Conservation (phyloP, 2,329 filamentous ascomycete genomes). For the Arachnomyces sp. region DNA sequence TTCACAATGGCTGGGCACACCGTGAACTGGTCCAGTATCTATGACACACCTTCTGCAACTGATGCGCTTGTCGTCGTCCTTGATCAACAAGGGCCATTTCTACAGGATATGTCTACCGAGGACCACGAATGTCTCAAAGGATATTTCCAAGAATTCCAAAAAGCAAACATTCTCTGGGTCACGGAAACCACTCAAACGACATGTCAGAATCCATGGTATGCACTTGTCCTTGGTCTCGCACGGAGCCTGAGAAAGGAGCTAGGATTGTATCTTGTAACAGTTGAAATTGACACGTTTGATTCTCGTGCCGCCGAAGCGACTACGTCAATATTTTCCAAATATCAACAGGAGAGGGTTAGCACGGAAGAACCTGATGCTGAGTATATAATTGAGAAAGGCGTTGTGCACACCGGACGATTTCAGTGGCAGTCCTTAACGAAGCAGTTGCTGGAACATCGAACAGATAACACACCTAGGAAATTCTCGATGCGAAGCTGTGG, state of each 20-base stretch:
- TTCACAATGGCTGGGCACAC: neutral
- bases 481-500: too few species aligned
- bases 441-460: too few species aligned
- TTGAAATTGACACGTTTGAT: slow-evolving; percentile 3
- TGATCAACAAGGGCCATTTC: slow-evolving; percentile 27
- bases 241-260: slow-evolving; percentile 5
- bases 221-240: slow-evolving; percentile 2
- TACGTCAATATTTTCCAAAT: too few species aligned
- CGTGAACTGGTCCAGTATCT: neutral
- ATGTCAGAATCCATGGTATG: slow-evolving; percentile 5
- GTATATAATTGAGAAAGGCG: too few species aligned
- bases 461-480: too few species aligned
- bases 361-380: too few species aligned
- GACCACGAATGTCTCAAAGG: too few species aligned
- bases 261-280: slow-evolving; percentile 4
- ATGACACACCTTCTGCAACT: neutral
- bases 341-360: too few species aligned
- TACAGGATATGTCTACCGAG: slow-evolving; percentile 23
- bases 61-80: slow-evolving; percentile 1
- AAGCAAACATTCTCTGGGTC: slow-evolving; percentile 7
- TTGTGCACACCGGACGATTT: too few species aligned
- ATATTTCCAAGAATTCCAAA: too few species aligned
- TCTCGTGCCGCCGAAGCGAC: neutral
- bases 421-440: too few species aligned
- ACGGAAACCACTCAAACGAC: neutral